Base-by-base conservation (phyloP, 2,329 filamentous ascomycete genomes). In the Escovopsis sp. region DNA sequence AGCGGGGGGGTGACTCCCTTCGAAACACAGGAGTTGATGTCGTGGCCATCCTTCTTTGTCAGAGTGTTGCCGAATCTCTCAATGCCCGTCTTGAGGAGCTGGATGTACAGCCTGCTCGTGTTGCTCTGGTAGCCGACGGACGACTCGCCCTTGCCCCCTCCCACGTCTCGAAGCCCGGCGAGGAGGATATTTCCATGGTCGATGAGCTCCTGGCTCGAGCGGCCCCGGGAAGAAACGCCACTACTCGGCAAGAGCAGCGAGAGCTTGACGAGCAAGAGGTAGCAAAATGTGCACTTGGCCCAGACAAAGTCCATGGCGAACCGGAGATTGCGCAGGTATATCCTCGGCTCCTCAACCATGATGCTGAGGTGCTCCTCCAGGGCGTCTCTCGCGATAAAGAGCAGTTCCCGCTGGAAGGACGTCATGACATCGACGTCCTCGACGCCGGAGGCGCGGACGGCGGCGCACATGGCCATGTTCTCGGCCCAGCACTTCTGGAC, bases 251-350 rank as follows among this genome's bases (percentile, higher is more conserved):
- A 55, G 1, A 74, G 58, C 0, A 68, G 62, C 0, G 68, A 65
- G 4, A 74, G 57, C 43, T 71, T 72, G 2, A 75, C 61, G 1
- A 74, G 61, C 1, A 76, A 57, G 2, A 74, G 55, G 36, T 74
- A 69, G n/a, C 68, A 73, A 45, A 74, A 74, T 0, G 70, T 69
- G 39, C 68, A 70, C 50, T 75, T 75, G 0, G 70, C 71, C 70
- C 71, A 74, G 15, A 74, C 70, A 44, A 74, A 74, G 42, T 74
- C 70, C 63, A 72, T 71, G 0, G 70, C 69, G 47, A 67, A 74
- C 27, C 62, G 64, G 30, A 74, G 63, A 13, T 67, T 68, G 12
- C 59, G 62, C 8, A 74, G 62, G 47, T 75, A 75, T 2, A 57
- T 50, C 12, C 61, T 53, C 36, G 65, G 60, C 37, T 66, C 57